Evolutionary conservation across 176 grass and related monocot species (phyloP), one percentile per base, ranked within the genome.

Genomic region (Carex parvula): DNA sequence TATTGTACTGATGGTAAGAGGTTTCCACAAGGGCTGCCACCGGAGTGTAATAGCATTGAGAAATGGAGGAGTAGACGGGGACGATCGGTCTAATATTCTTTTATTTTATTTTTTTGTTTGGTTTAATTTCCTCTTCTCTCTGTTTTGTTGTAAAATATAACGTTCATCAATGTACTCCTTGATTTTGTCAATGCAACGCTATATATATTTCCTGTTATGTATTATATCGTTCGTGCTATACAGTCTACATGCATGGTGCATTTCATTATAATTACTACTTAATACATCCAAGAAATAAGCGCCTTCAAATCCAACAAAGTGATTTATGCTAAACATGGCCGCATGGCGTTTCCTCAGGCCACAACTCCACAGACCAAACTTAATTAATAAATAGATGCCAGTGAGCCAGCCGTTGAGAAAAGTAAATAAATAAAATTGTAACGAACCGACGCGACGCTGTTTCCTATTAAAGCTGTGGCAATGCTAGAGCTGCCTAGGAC

Each of bases 1-100:
- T 97, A 97, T 65, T 97, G 94, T 79, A 86, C 88, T 13, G 94
- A 97, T 84, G 88, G 86, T 35, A 97, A 94, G 76, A 90, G 92
- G 5, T 60, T 85, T 56, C 41, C 85, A 0, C 87, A 90, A 84
- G 92, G 94, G 6, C 0, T 92, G 81, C 92, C 92, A 65, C 80
- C 88, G 41, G 94, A 97, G 87, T 97, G 94, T 87, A 84, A 87
- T 67, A 88, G 90, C 10, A 1, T 29, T 83, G 81, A 82, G 18
- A 0, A 20, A 16, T 22, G 1, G 13, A 60, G 48, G 22, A 80
- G 10, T 0, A 39, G 21, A 44, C 39, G 22, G 33, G 58, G 41
- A 81, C 2, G 29, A 2, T 16, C 17, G 58, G 4, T 54, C 32
- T 53, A 33, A 15, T 83, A 83, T 83, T 83, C 81, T 35, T 83